These are phyloP conservation scores for Nelumbo lutea DNA, from an alignment of 164 flowering plant genomes.

Conservation along the genomic window DNA sequence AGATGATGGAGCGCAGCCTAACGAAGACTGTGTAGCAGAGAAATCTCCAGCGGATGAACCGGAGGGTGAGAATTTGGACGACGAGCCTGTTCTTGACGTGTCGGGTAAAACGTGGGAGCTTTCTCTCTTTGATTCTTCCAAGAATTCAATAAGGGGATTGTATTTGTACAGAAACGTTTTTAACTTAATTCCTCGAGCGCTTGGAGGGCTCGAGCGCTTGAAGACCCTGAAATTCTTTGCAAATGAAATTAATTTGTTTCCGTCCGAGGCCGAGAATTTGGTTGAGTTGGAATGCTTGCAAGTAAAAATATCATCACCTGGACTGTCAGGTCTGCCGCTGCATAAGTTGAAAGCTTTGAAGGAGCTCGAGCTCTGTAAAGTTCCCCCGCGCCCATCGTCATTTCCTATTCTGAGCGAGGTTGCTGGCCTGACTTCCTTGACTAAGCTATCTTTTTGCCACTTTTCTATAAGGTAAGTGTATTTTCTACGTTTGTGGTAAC, in stretches of 20 bases:
- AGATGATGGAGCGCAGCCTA: not conserved
- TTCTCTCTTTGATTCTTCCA: not conserved
- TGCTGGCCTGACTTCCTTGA: slow-evolving; percentile 59
- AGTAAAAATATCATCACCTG: slow-evolving; percentile 62
- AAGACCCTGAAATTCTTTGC: slow-evolving; percentile 78
- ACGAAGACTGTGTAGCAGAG: slow-evolving; percentile 5
- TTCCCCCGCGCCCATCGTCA: slow-evolving; percentile 58
- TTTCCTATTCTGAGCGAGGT: slow-evolving; percentile 61
- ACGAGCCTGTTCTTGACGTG: slow-evolving; percentile 17
- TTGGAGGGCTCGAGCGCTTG: slow-evolving; percentile 40
- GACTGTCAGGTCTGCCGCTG: slow-evolving; percentile 48
- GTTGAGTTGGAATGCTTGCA: slow-evolving; percentile 63
- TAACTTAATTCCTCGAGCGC: not conserved
- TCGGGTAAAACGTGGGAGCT: not conserved
- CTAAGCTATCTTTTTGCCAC: slow-evolving; percentile 78
- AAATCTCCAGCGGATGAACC: not conserved
- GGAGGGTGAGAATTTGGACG: slow-evolving; percentile 12
- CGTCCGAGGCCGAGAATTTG: slow-evolving; percentile 54
- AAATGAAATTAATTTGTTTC: slow-evolving; percentile 75
- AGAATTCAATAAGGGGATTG: not conserved
- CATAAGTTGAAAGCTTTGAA: slow-evolving; percentile 60
- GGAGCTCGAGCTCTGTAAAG: slow-evolving; percentile 74
- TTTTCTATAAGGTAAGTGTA: slow-evolving; percentile 66
- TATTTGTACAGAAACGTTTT: slow-evolving; percentile 27
- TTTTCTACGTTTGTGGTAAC: not conserved